Base-by-base conservation (phyloP, 1,139 yeast genomes). In the Magnusiomyces ingens region DNA sequence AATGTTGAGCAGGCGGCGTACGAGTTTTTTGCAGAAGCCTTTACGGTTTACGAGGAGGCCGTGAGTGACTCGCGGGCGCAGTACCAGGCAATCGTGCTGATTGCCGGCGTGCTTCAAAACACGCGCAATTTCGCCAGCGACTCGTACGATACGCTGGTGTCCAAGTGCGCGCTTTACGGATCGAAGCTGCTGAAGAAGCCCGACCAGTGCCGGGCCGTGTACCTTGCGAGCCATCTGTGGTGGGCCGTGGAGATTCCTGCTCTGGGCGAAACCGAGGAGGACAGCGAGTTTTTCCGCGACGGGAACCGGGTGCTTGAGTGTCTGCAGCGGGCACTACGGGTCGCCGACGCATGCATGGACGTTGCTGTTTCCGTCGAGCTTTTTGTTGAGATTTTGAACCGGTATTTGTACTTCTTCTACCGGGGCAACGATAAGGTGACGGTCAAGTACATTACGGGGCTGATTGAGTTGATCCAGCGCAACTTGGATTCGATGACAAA, bases 281-380 rank as follows among this genome's bases (percentile, higher is more conserved):
- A 64, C 37, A 64, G 67, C 10, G 64, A 69, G 50, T 67, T 68
- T 52, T 78, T 73, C 65, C 71, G 80, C 43, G 84, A 81, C 62
- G 84, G 81, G 45, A 81, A 77, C 63, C 73, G 83, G 41, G 86
- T 81, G 1, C 68, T 84, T 57, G 90, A 84, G 63, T 83, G 89
- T 63, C 69, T 84, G 38, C 88, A 83, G 64, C 74, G 93, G 61
- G 81, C 97, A 0, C 71, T 93, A 35, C 76, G 97, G 50, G 88
- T 89, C 10, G 96, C 98, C 0, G 98, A 93, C 67, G 87, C 95
- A 13, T 87, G 95, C 58, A 84, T 93, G 84, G 98, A 89, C 63
- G 81, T 85, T 2, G 83, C 81, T 58, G 84, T 82, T 13, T 83
- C 91, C 40, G 75, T 86, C 49, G 91, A 88, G 67, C 74, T 93